Evolutionary conservation across 352 stramenopile species (phyloP).

Genomic region (Chrysophaeum taylorii): DNA sequence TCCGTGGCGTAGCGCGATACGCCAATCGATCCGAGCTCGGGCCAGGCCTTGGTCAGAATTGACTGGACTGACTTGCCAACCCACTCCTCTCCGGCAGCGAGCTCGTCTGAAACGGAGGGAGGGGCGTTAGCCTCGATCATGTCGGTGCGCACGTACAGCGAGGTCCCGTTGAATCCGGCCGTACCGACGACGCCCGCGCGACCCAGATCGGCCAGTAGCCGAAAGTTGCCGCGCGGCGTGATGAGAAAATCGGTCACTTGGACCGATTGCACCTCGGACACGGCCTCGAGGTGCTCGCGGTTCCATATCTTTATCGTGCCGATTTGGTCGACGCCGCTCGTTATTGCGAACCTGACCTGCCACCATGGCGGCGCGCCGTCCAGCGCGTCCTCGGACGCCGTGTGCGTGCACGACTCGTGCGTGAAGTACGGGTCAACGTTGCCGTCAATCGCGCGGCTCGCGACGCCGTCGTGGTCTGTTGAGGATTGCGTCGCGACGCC

Average conservation of each 20-base stretch:
- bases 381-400: slow-evolving; percentile 22
- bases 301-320: slow-evolving; percentile 20
- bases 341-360: slow-evolving; percentile 39
- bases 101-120: slow-evolving; percentile 1
- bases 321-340: not conserved
- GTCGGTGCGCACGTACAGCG: not conserved
- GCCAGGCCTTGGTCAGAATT: not conserved
- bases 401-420: slow-evolving; percentile 46
- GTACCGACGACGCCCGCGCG: not conserved
- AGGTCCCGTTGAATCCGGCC: not conserved
- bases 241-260: not conserved
- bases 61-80: not conserved
- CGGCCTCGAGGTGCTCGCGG: not conserved
- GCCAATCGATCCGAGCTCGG: slow-evolving; percentile 3
- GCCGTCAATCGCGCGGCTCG: slow-evolving; percentile 57
- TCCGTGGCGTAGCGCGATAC: slow-evolving; percentile 3
- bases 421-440: slow-evolving; percentile 39
- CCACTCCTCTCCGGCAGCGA: not conserved
- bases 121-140: not conserved
- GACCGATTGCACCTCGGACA: slow-evolving; percentile 15
- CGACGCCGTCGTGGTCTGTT: slow-evolving; percentile 40
- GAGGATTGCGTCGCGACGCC: slow-evolving; percentile 56
- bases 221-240: not conserved
- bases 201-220: not conserved
- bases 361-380: slow-evolving; percentile 46